Base-by-base conservation (phyloP, 768 basidiomycete genomes). In the Aureoboletus auriporus region DNA sequence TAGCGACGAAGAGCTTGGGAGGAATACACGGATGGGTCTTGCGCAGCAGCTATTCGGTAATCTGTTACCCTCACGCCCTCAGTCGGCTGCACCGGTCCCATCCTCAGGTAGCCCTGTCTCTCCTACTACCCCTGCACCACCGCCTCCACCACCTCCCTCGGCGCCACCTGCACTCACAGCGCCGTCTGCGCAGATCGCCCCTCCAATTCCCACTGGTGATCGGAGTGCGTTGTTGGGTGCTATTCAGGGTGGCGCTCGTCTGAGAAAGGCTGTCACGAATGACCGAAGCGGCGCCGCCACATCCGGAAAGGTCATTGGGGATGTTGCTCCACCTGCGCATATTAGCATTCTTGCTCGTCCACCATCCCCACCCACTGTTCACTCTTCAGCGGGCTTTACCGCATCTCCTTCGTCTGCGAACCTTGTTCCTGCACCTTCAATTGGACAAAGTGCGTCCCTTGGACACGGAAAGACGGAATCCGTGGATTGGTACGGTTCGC, bases 401-500 rank as follows among this genome's bases (percentile, higher is more conserved):
- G 55, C 68, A 20, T 52, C 62, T 31, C 50, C 47, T 26, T 51
- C 58, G 8, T 52, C 63, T 27, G 49, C 54, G 11, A 57, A 62
- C 33, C 50, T 52, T 8, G 52, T 58, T 11, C 57, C 27, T 36
- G 50, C 33, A 17, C 51, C 56, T 20, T 35, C 40, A 2, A 60
- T 61, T 45, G 54, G 35, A 14, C 30, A 49, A 44, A 47, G 37
- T 42, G 47, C 34, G 34, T 65, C 57, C 30, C 47, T 54, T 33
- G 53, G 62, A 33, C 69, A 75, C 30, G 75, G 68, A 46, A 79
- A 86, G 58, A 74, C 83, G 50, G 86, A 93, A 65, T 86, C 84
- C 7, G 86, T 95, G 4, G 93, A 92, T 59, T 98, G 94, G 94
- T 93, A 90, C 62, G 79, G 83, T 43, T 86, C 85, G 29, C 75